A percentile compares a stretch with the other conserved stretches of the same genome.
Evolutionary conservation across 179 eudicot species (phyloP).

Genomic region (Corrigiola litoralis): DNA sequence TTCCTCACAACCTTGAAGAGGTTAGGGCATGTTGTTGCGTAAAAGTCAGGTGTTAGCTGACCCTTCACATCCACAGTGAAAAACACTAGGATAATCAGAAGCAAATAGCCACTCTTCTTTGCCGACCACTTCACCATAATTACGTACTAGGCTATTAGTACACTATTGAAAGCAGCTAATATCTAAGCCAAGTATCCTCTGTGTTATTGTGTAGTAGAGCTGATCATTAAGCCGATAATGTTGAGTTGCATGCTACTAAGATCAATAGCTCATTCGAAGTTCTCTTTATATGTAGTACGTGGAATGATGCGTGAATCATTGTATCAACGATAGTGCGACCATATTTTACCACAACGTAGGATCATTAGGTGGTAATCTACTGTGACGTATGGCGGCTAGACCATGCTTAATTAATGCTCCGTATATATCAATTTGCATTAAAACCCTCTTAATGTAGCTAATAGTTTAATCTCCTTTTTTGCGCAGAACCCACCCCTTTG

Average conservation of each 20-base stretch:
- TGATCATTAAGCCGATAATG: background rate
- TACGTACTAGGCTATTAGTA: background rate
- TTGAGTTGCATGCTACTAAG: background rate
- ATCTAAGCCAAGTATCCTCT: background rate
- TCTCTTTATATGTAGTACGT: constrained; percentile 2
- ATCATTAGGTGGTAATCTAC: background rate
- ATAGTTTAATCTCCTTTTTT: too few species aligned
- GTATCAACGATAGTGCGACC: too few species aligned
- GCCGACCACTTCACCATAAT: constrained; percentile 10
- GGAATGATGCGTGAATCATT: background rate
- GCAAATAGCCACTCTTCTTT: constrained; percentile 9
- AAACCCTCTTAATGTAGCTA: background rate
- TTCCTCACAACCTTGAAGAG: constrained; percentile 23
- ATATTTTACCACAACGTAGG: background rate
- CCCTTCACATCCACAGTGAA: constrained; percentile 11
- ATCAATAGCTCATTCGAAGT: background rate
- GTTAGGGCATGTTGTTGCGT: constrained; percentile 32
- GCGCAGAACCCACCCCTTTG: too few species aligned
- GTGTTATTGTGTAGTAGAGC: background rate
- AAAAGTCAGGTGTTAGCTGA: constrained; percentile 28
- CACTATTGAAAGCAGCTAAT: background rate
- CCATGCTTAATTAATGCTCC: background rate
- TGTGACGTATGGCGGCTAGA: constrained; percentile 29
- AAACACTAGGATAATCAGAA: constrained; percentile 4
- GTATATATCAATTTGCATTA: constrained; percentile 3